Percentiles rank a stretch among this genome's conserved stretches.
Conservation (phyloP, 805 yeast species). For the Teunomyces cretensis region DNA sequence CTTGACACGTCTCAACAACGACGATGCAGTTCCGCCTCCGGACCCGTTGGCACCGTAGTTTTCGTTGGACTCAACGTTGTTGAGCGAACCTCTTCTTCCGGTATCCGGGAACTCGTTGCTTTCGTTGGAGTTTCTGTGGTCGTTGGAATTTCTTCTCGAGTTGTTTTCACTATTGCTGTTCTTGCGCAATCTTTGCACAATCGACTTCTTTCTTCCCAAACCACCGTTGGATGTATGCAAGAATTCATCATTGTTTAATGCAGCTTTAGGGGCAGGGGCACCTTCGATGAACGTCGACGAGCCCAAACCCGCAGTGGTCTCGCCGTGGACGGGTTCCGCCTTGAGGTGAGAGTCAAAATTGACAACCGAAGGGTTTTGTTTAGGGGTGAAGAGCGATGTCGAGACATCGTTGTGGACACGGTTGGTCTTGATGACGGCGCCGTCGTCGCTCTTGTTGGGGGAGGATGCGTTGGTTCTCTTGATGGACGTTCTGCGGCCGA, state of each 20-base stretch:
- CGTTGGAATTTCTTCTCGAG: slow-evolving; percentile 34
- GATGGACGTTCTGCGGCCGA: slow-evolving; percentile 24
- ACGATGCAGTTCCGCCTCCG: slow-evolving; percentile 20
- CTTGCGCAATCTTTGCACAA: slow-evolving; percentile 63
- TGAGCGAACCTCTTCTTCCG: slow-evolving; percentile 15
- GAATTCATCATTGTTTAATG: slow-evolving; percentile 25
- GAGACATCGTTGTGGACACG: slow-evolving; percentile 16
- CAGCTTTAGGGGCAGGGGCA: slow-evolving; percentile 75
- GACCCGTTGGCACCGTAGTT: slow-evolving; percentile 10
- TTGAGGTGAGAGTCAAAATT: slow-evolving; percentile 71
- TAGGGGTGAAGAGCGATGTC: slow-evolving; percentile 35
- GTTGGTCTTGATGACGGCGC: slow-evolving; percentile 19
- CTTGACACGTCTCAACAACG: slow-evolving; percentile 80
- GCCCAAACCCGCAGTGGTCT: slow-evolving; percentile 84
- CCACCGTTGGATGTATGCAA: slow-evolving; percentile 36
- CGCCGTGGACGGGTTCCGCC: slow-evolving; percentile 79
- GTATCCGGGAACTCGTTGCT: slow-evolving; percentile 7
- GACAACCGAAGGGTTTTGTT: slow-evolving; percentile 51
- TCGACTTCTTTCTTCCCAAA: slow-evolving; percentile 79
- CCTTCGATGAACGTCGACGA: slow-evolving; percentile 92
- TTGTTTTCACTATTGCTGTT: slow-evolving; percentile 31
- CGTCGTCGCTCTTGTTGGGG: slow-evolving; percentile 7
- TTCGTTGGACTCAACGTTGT: slow-evolving; percentile 8
- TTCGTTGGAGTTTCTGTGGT: slow-evolving; percentile 31
- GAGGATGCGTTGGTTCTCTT: slow-evolving; percentile 12